Conservation (phyloP, 331 rosid species). For the Prunus yedoensis region DNA sequence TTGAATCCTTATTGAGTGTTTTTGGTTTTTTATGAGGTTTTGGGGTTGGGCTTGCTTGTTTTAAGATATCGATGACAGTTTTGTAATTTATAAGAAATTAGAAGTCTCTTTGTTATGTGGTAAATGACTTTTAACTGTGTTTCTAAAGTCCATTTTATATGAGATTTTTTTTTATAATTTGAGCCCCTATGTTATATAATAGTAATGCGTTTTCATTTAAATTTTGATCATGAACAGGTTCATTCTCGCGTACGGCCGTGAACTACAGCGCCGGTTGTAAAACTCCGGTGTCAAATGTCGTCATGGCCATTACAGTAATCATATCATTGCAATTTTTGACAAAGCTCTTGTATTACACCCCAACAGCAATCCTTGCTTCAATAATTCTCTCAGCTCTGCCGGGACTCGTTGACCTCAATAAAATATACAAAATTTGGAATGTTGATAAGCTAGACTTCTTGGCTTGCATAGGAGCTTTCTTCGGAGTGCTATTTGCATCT, state of each 20-base stretch:
- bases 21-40: too few species aligned
- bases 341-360: conserved; percentile 72
- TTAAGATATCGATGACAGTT: too few species aligned
- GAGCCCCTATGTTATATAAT: rapidly evolving
- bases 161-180: too few species aligned
- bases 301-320: conserved; percentile 68
- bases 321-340: conserved; percentile 58
- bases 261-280: conserved; percentile 79
- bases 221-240: conserved; percentile 43
- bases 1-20: too few species aligned
- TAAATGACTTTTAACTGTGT: rapidly evolving
- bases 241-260: conserved; percentile 78
- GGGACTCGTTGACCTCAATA: conserved; percentile 60
- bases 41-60: too few species aligned
- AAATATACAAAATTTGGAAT: conserved; percentile 71
- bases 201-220: not conserved
- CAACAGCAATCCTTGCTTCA: conserved; percentile 72
- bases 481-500: conserved; percentile 74
- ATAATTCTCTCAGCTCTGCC: conserved; percentile 80
- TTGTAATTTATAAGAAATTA: too few species aligned
- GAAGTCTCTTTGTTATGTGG: too few species aligned
- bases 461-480: conserved; percentile 63
- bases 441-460: conserved; percentile 79
- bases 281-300: conserved; percentile 67
- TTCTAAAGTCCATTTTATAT: too few species aligned